These are phyloP conservation scores for Microdochium trichocladiopsis DNA, from an alignment of 2,329 filamentous ascomycete genomes.

Conservation along the genomic window DNA sequence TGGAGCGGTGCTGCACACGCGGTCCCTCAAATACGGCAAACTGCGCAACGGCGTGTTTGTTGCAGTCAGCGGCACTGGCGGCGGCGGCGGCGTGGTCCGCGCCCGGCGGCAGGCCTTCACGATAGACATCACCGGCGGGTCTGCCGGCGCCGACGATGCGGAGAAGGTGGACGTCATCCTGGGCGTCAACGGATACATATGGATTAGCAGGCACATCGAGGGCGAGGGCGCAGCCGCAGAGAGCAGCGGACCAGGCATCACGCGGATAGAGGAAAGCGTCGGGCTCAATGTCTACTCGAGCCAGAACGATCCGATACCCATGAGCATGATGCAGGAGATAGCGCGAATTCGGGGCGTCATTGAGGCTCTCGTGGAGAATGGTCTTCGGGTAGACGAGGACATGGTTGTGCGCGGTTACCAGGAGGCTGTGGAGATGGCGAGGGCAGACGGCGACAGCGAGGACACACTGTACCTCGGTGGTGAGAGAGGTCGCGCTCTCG, in stretches of 20 bases:
- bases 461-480: slow-evolving; percentile 56
- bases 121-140: slow-evolving; percentile 42
- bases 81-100: slow-evolving; percentile 79
- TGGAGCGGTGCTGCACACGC: slow-evolving; percentile 80
- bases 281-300: slow-evolving; percentile 85
- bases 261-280: slow-evolving; percentile 80
- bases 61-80: slow-evolving; percentile 71
- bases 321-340: slow-evolving; percentile 80
- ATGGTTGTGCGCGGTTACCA: slow-evolving; percentile 78
- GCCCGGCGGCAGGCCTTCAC: slow-evolving; percentile 85
- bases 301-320: slow-evolving; percentile 80
- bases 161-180: slow-evolving; percentile 77
- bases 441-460: slow-evolving; percentile 46
- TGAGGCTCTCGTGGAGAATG: slow-evolving; percentile 72
- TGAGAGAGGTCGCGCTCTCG: slow-evolving; percentile 44
- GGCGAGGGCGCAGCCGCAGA: slow-evolving; percentile 39
- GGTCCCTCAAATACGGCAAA: slow-evolving; percentile 90
- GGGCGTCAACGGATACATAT: slow-evolving; percentile 95
- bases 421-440: slow-evolving; percentile 68
- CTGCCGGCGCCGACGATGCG: slow-evolving; percentile 29
- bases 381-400: slow-evolving; percentile 82
- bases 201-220: slow-evolving; percentile 80
- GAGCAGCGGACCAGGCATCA: slow-evolving; percentile 55
- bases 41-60: slow-evolving; percentile 89
- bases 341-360: slow-evolving; percentile 76